A percentile compares a stretch with the other conserved stretches of the same genome.
Evolutionary conservation across 768 basidiomycete species (phyloP).

Genomic region (Panaeolus cyanescens): DNA sequence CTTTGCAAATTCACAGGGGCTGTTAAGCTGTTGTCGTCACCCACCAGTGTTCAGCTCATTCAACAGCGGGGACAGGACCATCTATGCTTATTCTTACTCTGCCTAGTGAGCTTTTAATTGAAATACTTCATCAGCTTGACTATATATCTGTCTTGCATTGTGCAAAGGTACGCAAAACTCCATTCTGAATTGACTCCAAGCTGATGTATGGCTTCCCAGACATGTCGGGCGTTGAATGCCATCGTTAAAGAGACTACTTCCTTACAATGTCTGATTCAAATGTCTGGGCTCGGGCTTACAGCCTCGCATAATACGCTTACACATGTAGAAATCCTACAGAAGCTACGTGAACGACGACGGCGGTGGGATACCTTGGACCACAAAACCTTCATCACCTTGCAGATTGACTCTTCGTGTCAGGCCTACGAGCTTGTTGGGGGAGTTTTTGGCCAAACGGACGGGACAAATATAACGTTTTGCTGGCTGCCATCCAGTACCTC

Average conservation of each 20-base stretch:
- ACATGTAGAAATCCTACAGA: not conserved
- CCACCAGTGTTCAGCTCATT: too few relatives aligned
- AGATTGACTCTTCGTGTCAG: constrained; percentile 18
- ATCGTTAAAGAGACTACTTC: not conserved
- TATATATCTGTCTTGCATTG: not conserved
- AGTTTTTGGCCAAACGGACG: constrained; percentile 47
- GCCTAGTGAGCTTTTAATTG: not conserved
- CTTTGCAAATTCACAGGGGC: not conserved
- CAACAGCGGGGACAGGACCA: not conserved
- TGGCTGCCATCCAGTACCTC: constrained; percentile 24
- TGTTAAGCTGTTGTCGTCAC: not conserved
- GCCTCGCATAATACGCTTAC: not conserved
- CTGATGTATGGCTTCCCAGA: not conserved
- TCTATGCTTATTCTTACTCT: not conserved
- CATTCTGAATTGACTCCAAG: too few relatives aligned
- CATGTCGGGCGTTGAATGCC: not conserved
- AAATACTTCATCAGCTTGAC: not conserved
- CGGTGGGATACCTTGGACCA: constrained; percentile 24
- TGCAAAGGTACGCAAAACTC: not conserved
- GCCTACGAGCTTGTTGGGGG: constrained; percentile 67
- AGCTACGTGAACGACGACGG: not conserved
- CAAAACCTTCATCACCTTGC: constrained; percentile 8
- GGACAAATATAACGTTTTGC: constrained; percentile 15
- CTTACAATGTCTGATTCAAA: not conserved
- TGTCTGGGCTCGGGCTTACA: not conserved